These are phyloP conservation scores for Aspergillus awamori DNA, from an alignment of 2,329 filamentous ascomycete species.

Conservation along the genomic window DNA sequence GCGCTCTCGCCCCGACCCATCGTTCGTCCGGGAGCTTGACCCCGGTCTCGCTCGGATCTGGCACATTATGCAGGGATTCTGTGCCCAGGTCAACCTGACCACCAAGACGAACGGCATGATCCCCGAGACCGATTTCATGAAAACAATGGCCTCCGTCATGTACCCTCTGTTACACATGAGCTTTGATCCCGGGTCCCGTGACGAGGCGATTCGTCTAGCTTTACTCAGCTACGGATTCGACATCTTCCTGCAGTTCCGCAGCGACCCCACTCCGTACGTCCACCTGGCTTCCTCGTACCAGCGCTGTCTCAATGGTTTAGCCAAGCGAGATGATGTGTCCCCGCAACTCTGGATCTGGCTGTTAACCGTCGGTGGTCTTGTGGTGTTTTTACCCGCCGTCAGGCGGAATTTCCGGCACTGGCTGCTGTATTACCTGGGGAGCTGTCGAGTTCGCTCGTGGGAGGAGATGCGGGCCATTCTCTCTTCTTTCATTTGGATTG, in stretches of 20 bases:
- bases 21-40: conserved; percentile 2
- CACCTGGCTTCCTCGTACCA: background rate
- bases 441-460: background rate
- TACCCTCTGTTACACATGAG: conserved; percentile 45
- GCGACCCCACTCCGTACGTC: background rate
- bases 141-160: conserved; percentile 44
- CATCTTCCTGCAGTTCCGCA: conserved; percentile 38
- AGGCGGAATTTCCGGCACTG: background rate
- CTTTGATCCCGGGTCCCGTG: conserved; percentile 29
- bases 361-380: background rate
- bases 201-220: conserved; percentile 45
- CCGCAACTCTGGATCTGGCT: conserved; percentile 3
- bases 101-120: conserved; percentile 24
- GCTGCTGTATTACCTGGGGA: background rate
- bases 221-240: conserved; percentile 43
- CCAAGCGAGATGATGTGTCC: background rate
- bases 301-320: background rate
- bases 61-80: conserved; percentile 1
- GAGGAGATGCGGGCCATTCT: background rate
- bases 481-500: conserved; percentile 5
- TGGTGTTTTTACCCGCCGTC: background rate
- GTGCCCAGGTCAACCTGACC: conserved; percentile 10
- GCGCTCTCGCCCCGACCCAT: background rate
- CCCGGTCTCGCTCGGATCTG: background rate
- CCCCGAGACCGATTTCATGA: conserved; percentile 23